A percentile compares a stretch with the other conserved stretches of the same genome.
These are phyloP conservation scores for Alternaria brassicae DNA, from an alignment of 2,329 filamentous ascomycete species.

Conservation along the genomic window DNA sequence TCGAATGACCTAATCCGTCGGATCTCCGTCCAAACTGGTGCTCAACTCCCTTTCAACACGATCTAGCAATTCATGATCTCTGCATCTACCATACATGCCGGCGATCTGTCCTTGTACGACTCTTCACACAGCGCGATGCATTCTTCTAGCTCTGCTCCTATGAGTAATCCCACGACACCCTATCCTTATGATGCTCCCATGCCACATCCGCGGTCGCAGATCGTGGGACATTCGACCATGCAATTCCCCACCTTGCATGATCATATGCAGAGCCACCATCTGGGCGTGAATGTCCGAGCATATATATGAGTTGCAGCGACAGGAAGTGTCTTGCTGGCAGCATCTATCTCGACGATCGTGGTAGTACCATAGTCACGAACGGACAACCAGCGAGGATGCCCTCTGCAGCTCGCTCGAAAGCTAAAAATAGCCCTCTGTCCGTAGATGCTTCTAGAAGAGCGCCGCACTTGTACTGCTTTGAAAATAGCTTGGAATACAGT, in stretches of 20 bases:
- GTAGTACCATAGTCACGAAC: no score
- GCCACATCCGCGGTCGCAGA: constrained; percentile 34
- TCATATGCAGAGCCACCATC: constrained; percentile 43
- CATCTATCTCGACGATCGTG: no score
- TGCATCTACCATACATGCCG: constrained; percentile 42
- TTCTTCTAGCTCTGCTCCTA: constrained; percentile 41
- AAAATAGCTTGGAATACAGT: no score
- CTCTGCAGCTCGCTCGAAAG: no score
- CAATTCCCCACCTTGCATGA: constrained; percentile 36
- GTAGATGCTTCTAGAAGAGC: no score
- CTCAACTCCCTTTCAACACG: constrained; percentile 44
- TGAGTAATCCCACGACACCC: constrained; percentile 44
- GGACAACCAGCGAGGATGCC: no score
- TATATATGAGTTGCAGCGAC: no score
- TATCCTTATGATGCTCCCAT: constrained; percentile 43
- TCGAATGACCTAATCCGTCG: constrained; percentile 46
- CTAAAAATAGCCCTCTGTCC: no score
- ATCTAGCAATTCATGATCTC: constrained; percentile 42
- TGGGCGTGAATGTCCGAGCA: constrained; percentile 36
- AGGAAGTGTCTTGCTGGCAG: no score
- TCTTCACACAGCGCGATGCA: constrained; percentile 42
- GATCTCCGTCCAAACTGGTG: constrained; percentile 45
- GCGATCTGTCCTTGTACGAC: constrained; percentile 47
- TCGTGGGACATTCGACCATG: constrained; percentile 30
- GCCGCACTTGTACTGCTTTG: no score